These are phyloP conservation scores for Pulveroboletus ravenelii DNA, from an alignment of 768 basidiomycete genomes.

Conservation along the genomic window DNA sequence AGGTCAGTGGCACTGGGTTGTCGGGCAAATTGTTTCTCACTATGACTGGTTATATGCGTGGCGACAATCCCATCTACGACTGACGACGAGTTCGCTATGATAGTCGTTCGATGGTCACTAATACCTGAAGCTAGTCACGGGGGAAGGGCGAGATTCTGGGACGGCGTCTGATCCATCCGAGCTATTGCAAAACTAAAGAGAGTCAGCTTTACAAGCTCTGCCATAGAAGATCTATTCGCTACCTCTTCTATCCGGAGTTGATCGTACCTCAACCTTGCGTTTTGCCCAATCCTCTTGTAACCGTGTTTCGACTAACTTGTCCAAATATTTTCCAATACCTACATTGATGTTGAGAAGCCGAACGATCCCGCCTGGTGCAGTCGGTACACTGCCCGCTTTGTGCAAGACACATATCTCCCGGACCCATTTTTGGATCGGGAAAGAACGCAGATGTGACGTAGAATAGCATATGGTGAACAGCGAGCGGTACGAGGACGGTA, in stretches of 20 bases:
- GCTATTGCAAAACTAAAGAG: no score
- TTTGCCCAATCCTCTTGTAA: conserved; percentile 68
- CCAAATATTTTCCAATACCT: conserved; percentile 62
- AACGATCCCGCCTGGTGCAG: conserved; percentile 69
- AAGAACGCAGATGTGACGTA: conserved; percentile 92
- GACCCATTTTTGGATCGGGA: conserved; percentile 34
- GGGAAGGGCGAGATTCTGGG: no score
- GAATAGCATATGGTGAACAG: conserved; percentile 90
- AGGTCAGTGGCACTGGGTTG: no score
- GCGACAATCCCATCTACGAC: no score
- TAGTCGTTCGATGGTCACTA: no score
- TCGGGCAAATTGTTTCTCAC: no score
- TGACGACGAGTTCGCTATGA: no score
- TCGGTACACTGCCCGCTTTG: conserved; percentile 86
- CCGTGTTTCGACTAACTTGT: conserved; percentile 58
- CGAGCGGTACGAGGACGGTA: conserved; percentile 86
- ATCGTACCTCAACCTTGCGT: conserved; percentile 56
- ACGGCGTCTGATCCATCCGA: no score
- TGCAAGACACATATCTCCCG: conserved; percentile 89
- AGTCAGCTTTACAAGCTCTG: background rate
- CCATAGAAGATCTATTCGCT: background rate
- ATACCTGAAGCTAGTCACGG: no score
- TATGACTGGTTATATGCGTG: no score
- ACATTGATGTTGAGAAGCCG: conserved; percentile 68
- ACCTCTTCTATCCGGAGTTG: background rate